Evolutionary conservation across 768 basidiomycete genomes (phyloP).

Genomic region (Russula emetica): DNA sequence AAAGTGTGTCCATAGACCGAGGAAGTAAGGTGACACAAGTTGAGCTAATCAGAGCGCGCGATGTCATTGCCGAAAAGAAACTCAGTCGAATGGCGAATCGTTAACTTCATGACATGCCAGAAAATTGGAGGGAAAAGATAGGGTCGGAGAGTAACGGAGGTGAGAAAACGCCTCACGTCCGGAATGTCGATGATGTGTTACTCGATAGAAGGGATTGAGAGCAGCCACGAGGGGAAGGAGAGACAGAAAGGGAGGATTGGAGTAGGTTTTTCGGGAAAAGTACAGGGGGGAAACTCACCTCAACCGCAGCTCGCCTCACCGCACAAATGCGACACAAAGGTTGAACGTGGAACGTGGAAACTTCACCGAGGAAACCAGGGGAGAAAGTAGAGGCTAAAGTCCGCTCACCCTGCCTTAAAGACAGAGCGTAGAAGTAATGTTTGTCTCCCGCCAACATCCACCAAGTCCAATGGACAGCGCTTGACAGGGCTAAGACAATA

Average conservation of each 20-base stretch:
- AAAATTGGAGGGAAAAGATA: not conserved
- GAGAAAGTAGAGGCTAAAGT: not conserved
- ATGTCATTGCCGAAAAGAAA: not conserved
- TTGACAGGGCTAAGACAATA: not conserved
- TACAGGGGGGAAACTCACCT: not conserved
- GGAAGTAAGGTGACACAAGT: not conserved
- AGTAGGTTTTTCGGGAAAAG: not conserved
- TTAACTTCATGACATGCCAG: not conserved
- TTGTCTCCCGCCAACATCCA: not conserved
- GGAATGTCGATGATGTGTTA: not conserved
- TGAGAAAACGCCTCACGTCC: no score
- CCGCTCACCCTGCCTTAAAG: not conserved
- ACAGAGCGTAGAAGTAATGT: not conserved
- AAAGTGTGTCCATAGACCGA: not conserved
- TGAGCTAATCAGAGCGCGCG: not conserved
- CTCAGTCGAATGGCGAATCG: not conserved
- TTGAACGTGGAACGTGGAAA: not conserved
- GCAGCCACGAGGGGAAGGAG: not conserved
- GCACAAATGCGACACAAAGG: not conserved
- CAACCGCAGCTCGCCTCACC: not conserved
- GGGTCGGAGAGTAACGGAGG: not conserved
- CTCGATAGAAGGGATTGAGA: not conserved
- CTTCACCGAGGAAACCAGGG: not conserved
- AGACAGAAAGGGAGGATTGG: not conserved
- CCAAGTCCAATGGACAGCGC: not conserved